Base-by-base conservation (phyloP, 192 early-diverging fungal species). In the Kappamyces sp. region DNA sequence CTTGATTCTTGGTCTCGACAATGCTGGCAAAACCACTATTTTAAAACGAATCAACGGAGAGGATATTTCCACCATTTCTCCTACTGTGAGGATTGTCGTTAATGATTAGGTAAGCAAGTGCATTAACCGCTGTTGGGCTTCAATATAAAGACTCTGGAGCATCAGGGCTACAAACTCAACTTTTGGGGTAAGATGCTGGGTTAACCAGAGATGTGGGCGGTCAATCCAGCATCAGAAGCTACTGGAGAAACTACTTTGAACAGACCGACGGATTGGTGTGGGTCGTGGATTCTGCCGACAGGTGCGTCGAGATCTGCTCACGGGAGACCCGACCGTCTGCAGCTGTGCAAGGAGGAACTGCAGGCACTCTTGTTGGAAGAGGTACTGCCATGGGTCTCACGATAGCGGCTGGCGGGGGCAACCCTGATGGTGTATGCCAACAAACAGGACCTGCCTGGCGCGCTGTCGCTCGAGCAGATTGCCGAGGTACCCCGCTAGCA, bases 221-320 rank as follows among this genome's bases (percentile, higher is more conserved):
- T 0, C 97, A 99, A 69, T 89, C 90, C 61, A 90, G 90, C 2
- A 95, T 99, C 63, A 82, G 97, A 58, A 86, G 91, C 3, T 99
- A 97, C 70, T 99, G 97, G 97, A 75, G 94, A 36, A 99, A 99
- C 77, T 99, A 99, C 64, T 99, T 99, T 85, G 97, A 99, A 66
- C 89, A 95, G 55, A 99, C 97, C 0, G 97, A 99, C 61, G 97
- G 88, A 0, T 68, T 99, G 9, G 87, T 97, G 31, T 99, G 94
- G 94, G 97, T 99, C 0, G 92, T 99, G 9, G 97, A 99, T 63
- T 88, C 89, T 40, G 90, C 90, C 8, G 97, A 99, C 69, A 63
- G 23, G 23, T 23, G 23, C 23, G 23, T 23, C 23, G 23, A 23
- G 23, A 23, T 23, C 23, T 23, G 23, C 23, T 23, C 23, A 23